Evolutionary conservation across 305 asterid species (phyloP).

Genomic region (Salvia sclarea): DNA sequence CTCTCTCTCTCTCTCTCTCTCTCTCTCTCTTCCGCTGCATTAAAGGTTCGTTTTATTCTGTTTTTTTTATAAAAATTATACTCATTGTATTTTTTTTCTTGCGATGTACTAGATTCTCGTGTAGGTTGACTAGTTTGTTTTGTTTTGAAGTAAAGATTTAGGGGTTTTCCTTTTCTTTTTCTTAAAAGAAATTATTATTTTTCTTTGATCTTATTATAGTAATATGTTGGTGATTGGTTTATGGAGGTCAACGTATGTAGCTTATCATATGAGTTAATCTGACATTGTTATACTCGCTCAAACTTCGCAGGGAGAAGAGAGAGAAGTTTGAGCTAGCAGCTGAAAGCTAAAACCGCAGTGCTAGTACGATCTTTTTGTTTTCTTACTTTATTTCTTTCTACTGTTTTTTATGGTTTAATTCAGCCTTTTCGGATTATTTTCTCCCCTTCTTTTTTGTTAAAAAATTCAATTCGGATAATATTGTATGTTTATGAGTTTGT

Average conservation of each 20-base stretch:
- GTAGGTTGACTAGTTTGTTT: slow-evolving; percentile 23
- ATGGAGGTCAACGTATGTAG: slow-evolving; percentile 37
- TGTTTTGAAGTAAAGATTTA: slow-evolving; percentile 26
- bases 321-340: slow-evolving; percentile 18
- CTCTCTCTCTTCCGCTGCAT: slow-evolving; percentile 15
- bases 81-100: slow-evolving; percentile 14
- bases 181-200: not conserved
- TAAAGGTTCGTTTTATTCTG: slow-evolving; percentile 28
- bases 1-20: slow-evolving; percentile 1
- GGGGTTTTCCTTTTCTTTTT: slow-evolving; percentile 10
- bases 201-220: not conserved
- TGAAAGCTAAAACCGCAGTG: slow-evolving; percentile 23
- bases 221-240: slow-evolving; percentile 19
- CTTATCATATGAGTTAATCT: slow-evolving; percentile 23
- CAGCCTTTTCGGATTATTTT: not conserved
- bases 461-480: not conserved
- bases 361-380: slow-evolving; percentile 4
- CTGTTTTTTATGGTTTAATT: not conserved
- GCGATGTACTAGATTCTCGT: slow-evolving; percentile 19
- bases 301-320: slow-evolving; percentile 33
- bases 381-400: not conserved
- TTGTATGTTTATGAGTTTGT: not conserved
- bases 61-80: not conserved
- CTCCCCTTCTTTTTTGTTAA: not conserved
- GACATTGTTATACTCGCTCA: slow-evolving; percentile 37